Evolutionary conservation across 768 basidiomycete genomes (phyloP), one percentile per base, ranked within the genome.

Genomic region (Mycena sanguinolenta): DNA sequence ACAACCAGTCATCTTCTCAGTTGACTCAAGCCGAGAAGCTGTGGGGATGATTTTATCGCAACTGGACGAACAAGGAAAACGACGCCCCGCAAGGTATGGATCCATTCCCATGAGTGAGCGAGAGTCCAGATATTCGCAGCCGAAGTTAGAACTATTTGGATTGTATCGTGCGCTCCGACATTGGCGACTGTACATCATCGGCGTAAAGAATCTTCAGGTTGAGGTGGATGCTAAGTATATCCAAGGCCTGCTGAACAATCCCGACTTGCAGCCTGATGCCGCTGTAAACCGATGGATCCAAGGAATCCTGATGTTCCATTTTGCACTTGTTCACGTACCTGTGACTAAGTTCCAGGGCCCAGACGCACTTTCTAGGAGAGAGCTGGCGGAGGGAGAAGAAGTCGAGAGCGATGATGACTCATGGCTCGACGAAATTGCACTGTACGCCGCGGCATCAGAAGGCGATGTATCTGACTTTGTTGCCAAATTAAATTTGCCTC

Each of bases 11-110:
- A 75, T 78, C 16, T 52, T 84, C 0, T 73, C 80, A 2, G 83
- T 84, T 0, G 80, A 84, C 65, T 76, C 79, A 0, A 79, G 75
- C 19, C 23, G 64, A 3, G 77, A 79, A 14, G 79, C 76, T 0
- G 73, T 80, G 0, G 80, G 82, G 0, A 81, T 77, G 38, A 75
- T 83, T 27, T 63, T 83, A 0, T 75, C 73, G 1, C 83, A 84
- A 64, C 17, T 74, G 0, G 79, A 81, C 57, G 73, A 78, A 4
- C 65, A 77, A 12, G 76, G 71, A 67, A 9, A 28, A 58, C 30
- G 75, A 49, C 27, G 69, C 4, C 23, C n/a, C 21, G 75, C 79
- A 0, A 68, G 74, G 0, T 86, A 77, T 69, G 80, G 82, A 0
- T 85, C 82, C 0, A 63, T 84, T 63, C 81, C 1, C 70, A 63